Conservation (phyloP, 129 eudicot genomes). For the Flaveria linearis region DNA sequence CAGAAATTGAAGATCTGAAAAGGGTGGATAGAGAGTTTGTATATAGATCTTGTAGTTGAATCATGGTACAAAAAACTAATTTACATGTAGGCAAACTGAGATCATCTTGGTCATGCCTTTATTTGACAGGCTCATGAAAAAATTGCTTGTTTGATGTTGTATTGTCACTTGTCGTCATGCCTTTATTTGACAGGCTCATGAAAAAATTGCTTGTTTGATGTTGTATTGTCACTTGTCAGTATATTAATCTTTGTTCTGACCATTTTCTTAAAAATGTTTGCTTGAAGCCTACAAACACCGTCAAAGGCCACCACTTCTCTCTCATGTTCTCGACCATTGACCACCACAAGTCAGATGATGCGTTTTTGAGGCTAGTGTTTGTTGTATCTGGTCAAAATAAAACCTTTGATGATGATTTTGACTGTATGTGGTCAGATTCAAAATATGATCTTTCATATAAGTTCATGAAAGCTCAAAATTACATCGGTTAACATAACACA, state of each 20-base stretch:
- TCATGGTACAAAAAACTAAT: conserved; percentile 28
- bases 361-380: background rate
- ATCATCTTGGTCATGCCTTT: conserved; percentile 33
- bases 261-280: background rate
- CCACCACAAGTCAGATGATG: background rate
- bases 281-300: too few species aligned
- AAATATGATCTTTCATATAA: background rate
- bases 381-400: background rate
- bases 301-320: background rate
- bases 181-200: conserved; percentile 35
- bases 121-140: conserved; percentile 28
- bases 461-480: too few species aligned
- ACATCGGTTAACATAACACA: too few species aligned
- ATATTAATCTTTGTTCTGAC: background rate
- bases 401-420: too few species aligned
- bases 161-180: conserved; percentile 31
- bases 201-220: conserved; percentile 9
- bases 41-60: conserved; percentile 40
- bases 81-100: conserved; percentile 26
- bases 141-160: conserved; percentile 11
- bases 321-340: background rate
- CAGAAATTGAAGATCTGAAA: conserved; percentile 30
- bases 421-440: background rate
- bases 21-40: conserved; percentile 31
- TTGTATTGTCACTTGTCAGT: conserved; percentile 2